phyloP scores from a whole-genome alignment of 1,139 yeast genomes.

The Kurtzmaniella quercitrusa region DNA sequence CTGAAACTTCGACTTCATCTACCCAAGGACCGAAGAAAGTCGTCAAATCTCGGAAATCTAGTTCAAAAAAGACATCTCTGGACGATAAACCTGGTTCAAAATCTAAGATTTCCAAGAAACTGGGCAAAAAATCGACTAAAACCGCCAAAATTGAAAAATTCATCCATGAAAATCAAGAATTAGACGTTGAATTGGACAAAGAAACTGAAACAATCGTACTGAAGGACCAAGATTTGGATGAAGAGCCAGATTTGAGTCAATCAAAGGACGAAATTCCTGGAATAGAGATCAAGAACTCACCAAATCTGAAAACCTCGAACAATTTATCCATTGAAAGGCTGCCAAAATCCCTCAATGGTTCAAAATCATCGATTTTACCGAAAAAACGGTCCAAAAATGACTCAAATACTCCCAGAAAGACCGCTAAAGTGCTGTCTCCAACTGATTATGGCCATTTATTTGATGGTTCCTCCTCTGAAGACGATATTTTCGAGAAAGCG shows the following conservation, averaged over 20 bases:
- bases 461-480: slow-evolving; percentile 8
- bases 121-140: slow-evolving; percentile 1
- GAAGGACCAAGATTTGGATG: slow-evolving; percentile 9
- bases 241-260: neutral
- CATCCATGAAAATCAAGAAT: slow-evolving; percentile 9
- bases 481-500: slow-evolving; percentile 4
- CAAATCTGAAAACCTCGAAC: slow-evolving; percentile 4
- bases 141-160: slow-evolving; percentile 1
- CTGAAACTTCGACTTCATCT: neutral
- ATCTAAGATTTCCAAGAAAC: neutral
- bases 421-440: neutral
- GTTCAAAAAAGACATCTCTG: neutral
- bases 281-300: neutral
- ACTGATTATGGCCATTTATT: slow-evolving; percentile 6
- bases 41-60: neutral
- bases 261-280: slow-evolving; percentile 1
- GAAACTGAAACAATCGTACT: slow-evolving; percentile 21
- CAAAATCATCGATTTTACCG: slow-evolving; percentile 6
- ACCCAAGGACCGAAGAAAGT: neutral
- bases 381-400: slow-evolving; percentile 3
- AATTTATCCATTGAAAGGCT: slow-evolving; percentile 1
- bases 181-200: slow-evolving; percentile 15
- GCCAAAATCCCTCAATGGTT: slow-evolving; percentile 5
- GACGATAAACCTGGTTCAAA: neutral
- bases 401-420: neutral